Evolutionary conservation across 768 basidiomycete genomes (phyloP).

Genomic region (Suillus bovinus): DNA sequence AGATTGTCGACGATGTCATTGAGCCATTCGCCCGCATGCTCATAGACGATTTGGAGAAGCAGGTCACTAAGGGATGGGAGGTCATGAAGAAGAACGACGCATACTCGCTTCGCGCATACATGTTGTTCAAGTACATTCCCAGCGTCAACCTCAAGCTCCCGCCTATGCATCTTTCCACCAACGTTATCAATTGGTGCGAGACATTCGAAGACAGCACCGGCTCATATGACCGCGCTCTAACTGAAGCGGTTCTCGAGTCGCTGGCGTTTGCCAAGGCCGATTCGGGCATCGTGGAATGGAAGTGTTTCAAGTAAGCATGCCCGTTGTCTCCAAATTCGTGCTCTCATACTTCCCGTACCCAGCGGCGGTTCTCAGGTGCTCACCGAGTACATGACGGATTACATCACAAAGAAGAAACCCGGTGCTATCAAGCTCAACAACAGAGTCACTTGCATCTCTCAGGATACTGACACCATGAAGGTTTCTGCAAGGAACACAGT

Average conservation of each 20-base stretch:
- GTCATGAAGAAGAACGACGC: conserved; percentile 23
- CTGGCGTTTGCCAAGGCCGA: conserved; percentile 24
- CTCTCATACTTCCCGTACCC: neutral
- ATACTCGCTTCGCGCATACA: conserved; percentile 29
- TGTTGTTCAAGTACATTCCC: conserved; percentile 11
- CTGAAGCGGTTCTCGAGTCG: conserved; percentile 35
- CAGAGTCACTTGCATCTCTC: conserved; percentile 21
- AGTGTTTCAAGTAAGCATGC: conserved; percentile 32
- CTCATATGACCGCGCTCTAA: conserved; percentile 35
- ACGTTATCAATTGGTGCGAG: conserved; percentile 18
- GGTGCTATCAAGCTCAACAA: conserved; percentile 14
- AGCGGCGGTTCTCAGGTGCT: conserved; percentile 28
- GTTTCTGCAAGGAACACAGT: no score
- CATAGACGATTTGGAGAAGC: conserved; percentile 22
- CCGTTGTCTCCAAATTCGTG: neutral
- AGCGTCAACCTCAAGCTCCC: conserved; percentile 1
- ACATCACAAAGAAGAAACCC: no score
- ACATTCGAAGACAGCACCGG: conserved; percentile 33
- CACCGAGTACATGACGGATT: conserved; percentile 24
- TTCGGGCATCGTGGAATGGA: conserved; percentile 20
- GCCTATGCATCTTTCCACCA: neutral
- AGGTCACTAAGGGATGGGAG: conserved; percentile 21
- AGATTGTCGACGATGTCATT: conserved; percentile 19
- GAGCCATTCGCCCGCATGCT: conserved; percentile 21
- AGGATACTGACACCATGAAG: conserved; percentile 2